phyloP scores from a whole-genome alignment of 257 asterid genomes.

The Mitragyna speciosa region DNA sequence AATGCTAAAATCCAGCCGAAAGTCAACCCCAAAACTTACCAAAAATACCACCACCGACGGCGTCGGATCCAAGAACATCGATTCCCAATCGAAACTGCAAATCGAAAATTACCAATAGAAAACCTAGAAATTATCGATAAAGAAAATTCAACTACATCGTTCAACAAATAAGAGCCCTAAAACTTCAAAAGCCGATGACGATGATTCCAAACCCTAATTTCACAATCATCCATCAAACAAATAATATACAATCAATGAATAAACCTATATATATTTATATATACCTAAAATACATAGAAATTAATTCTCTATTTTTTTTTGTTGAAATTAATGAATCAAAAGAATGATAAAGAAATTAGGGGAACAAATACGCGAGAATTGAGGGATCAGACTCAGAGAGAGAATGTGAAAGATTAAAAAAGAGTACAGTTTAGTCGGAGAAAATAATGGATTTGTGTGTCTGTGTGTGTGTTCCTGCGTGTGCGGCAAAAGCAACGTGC shows the following conservation, averaged over 20 bases:
- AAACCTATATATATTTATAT: slow-evolving; percentile 8
- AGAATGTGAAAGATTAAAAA: slow-evolving; percentile 9
- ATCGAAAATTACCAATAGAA: slow-evolving; percentile 9
- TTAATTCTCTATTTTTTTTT: slow-evolving; percentile 9
- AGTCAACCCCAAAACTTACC: slow-evolving; percentile 19
- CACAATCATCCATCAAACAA: slow-evolving; percentile 33
- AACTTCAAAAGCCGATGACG: slow-evolving; percentile 10
- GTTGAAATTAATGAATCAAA: slow-evolving; percentile 18
- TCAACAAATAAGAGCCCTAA: slow-evolving; percentile 33
- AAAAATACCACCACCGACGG: slow-evolving; percentile 20
- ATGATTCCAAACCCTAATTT: slow-evolving; percentile 50
- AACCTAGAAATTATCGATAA: slow-evolving; percentile 27
- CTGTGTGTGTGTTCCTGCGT: slow-evolving; percentile 11
- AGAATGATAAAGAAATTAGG: slow-evolving; percentile 32
- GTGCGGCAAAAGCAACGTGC: slow-evolving; percentile 15
- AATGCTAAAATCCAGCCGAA: not conserved
- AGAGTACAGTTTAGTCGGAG: slow-evolving; percentile 12
- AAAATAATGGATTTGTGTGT: slow-evolving; percentile 31
- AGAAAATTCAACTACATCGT: slow-evolving; percentile 49
- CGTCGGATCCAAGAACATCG: slow-evolving; percentile 20
- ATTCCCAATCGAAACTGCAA: slow-evolving; percentile 14
- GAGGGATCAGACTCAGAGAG: slow-evolving; percentile 37
- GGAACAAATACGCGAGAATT: slow-evolving; percentile 54
- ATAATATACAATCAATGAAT: slow-evolving; percentile 30
- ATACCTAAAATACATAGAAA: not conserved